Evolutionary conservation across 2,329 filamentous ascomycete genomes (phyloP).

Genomic region (Botrytis cinerea): DNA sequence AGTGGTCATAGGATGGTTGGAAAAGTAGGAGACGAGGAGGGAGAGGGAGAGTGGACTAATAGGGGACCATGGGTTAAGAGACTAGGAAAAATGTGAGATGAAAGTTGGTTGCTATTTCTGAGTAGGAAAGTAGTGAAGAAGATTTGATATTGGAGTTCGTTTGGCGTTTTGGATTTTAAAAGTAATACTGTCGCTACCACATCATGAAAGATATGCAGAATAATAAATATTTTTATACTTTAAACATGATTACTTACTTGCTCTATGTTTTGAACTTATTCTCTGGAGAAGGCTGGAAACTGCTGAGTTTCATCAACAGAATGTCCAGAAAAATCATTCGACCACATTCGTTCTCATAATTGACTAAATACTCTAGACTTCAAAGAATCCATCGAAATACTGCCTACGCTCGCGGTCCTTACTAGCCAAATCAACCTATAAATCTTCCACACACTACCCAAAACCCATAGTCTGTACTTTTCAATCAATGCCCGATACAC

Average conservation of each 20-base stretch:
- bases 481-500: neutral
- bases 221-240: neutral
- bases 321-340: neutral
- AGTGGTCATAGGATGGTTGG: neutral
- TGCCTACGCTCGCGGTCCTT: neutral
- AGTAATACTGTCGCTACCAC: neutral
- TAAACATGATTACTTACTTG: neutral
- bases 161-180: neutral
- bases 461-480: neutral
- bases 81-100: neutral
- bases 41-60: constrained; percentile 3
- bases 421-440: too few species aligned
- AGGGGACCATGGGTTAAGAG: constrained; percentile 9
- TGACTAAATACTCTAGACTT: too few species aligned
- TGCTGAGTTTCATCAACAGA: neutral
- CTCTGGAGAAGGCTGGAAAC: too few species aligned
- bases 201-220: neutral
- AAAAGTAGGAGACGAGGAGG: neutral
- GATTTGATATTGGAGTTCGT: neutral
- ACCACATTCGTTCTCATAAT: neutral
- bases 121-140: neutral
- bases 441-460: neutral
- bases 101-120: too few species aligned
- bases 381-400: neutral
- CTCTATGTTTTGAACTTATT: neutral